A percentile compares a stretch with the other conserved stretches of the same genome.
These are phyloP conservation scores for Tolypocladium nubicola DNA, from an alignment of 2,329 filamentous ascomycete species.

Conservation along the genomic window DNA sequence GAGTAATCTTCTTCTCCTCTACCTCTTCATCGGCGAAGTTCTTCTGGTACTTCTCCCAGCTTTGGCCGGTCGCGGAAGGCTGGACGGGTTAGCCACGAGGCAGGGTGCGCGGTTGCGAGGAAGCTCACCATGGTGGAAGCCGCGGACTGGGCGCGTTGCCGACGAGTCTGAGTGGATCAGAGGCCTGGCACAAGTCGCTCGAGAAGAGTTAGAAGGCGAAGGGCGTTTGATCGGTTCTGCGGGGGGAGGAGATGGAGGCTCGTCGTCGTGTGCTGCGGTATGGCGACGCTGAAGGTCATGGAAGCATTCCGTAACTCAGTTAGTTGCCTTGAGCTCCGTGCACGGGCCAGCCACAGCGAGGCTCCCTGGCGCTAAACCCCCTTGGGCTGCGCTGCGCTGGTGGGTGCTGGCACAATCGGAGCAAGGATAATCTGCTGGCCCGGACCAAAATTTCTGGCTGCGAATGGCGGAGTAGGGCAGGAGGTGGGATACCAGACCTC, in stretches of 20 bases:
- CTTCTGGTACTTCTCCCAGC: slow-evolving; percentile 99
- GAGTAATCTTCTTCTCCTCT: slow-evolving; percentile 99
- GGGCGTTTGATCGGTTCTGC: neutral
- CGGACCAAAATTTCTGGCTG: slow-evolving; percentile 29
- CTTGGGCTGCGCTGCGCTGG: slow-evolving; percentile 7
- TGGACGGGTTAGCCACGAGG: slow-evolving; percentile 26
- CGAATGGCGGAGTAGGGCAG: slow-evolving; percentile 22
- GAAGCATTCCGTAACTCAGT: slow-evolving; percentile 29
- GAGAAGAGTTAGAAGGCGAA: neutral
- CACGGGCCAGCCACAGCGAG: slow-evolving; percentile 15
- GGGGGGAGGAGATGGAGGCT: neutral
- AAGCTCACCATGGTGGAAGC: slow-evolving; percentile 31
- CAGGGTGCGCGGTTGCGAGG: slow-evolving; percentile 3
- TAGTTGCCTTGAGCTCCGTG: slow-evolving; percentile 28
- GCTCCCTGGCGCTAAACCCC: slow-evolving; percentile 13
- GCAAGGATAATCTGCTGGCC: slow-evolving; percentile 28
- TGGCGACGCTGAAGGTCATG: slow-evolving; percentile 20
- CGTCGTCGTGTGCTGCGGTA: slow-evolving; percentile 3
- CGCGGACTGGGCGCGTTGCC: slow-evolving; percentile 14
- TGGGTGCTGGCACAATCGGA: slow-evolving; percentile 14
- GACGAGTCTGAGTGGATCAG: neutral
- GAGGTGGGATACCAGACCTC: slow-evolving; percentile 26
- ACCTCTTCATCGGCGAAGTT: slow-evolving; percentile 92
- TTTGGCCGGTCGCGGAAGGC: slow-evolving; percentile 87
- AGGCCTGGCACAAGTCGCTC: neutral